Evolutionary conservation across 768 basidiomycete genomes (phyloP).

Genomic region (Dioszegia crocea): DNA sequence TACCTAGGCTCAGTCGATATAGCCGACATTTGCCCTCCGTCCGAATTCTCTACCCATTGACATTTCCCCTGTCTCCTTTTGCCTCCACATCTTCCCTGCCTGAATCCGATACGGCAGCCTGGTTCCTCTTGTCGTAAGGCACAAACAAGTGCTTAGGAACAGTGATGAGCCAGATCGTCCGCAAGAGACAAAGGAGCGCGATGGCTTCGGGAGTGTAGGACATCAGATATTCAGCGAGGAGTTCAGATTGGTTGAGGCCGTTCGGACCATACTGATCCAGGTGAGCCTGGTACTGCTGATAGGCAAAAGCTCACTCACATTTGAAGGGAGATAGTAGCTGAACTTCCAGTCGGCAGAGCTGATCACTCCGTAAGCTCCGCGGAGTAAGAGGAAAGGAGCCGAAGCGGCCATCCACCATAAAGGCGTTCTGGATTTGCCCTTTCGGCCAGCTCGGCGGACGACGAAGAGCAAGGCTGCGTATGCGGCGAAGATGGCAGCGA

Average conservation of each 20-base stretch:
- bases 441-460: constrained; percentile 4
- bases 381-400: background rate
- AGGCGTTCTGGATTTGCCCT: background rate
- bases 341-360: constrained; percentile 4
- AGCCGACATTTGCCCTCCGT: too few species aligned
- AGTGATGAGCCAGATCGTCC: constrained; percentile 6
- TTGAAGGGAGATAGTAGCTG: constrained; percentile 5
- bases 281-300: too few species aligned
- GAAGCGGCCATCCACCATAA: constrained; percentile 4
- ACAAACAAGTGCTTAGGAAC: constrained; percentile 2
- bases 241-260: background rate
- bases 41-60: too few species aligned
- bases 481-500: constrained; percentile 5
- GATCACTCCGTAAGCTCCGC: constrained; percentile 5
- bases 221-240: constrained; percentile 5
- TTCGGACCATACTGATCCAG: constrained; percentile 2
- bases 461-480: constrained; percentile 10
- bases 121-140: background rate
- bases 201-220: background rate
- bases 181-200: background rate
- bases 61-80: too few species aligned
- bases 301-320: constrained; percentile 1
- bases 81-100: too few species aligned
- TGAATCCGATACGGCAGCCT: too few species aligned
- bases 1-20: too few species aligned